Base-by-base conservation (phyloP, 768 basidiomycete genomes). In the Kwoniella pini region DNA sequence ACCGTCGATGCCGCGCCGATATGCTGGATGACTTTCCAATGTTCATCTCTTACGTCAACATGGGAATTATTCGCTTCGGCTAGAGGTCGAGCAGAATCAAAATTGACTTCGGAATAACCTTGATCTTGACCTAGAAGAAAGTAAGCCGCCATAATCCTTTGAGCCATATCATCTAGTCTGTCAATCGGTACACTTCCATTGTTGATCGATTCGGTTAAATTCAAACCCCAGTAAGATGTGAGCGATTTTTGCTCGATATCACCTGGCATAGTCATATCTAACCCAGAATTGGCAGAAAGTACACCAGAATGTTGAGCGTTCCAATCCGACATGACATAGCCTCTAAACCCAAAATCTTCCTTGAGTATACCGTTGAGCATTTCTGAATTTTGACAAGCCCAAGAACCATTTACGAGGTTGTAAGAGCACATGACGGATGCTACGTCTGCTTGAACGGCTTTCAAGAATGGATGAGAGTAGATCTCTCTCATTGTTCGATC, bases 1-100 rank as follows among this genome's bases (percentile, higher is more conserved):
- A 90, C 87, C 0, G 85, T 86, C 53, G 87, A 86, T 0, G 88
- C 86, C 0, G 87, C 83, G 17, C 87, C 90, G 45, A 93, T 85
- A 70, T 88, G 81, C 30, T 87, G 82, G 21, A 91, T 87, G 33
- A 90, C 69, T 33, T 82, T 80, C 65, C 80, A 82, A 65, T 92
- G 89, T 71, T 89, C 84, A 19, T 74, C 85, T 70, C 87, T 86
- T 0, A 89, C 89, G 68, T 81, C 72, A 33, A 81, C 76, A 53
- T 80, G 69, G 81, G 73, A 67, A 54, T 79, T 77, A 51, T 69
- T 70, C 17, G 50, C 61, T 3, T 30, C 54, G 4, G 62, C 36
- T 22, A 30, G 24, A 30, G 65, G 52, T 40, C 70, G 69, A 53
- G 74, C 71, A 5, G 72, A 84, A 70, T 90, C 84, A 76, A 92